Evolutionary conservation across 2,329 filamentous ascomycete genomes (phyloP).

Genomic region (Arthrinium phaeospermum): DNA sequence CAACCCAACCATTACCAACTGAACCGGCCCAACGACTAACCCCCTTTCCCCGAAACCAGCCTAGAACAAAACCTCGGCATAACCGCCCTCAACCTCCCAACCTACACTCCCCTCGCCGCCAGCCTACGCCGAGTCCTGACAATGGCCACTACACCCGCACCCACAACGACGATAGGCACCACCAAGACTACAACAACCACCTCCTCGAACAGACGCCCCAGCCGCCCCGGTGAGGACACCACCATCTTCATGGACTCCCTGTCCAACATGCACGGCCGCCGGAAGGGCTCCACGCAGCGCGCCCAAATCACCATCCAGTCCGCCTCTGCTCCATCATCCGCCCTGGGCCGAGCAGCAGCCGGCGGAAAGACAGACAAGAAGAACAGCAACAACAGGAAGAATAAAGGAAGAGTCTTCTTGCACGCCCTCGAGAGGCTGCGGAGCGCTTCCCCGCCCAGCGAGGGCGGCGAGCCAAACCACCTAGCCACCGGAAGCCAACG

Average conservation of each 20-base stretch:
- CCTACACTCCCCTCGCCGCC: background rate
- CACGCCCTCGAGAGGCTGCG: background rate
- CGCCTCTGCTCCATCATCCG: background rate
- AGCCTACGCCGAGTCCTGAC: background rate
- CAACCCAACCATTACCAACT: background rate
- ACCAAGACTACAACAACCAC: background rate
- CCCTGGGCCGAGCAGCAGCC: background rate
- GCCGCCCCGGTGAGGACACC: background rate
- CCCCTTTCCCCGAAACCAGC: background rate
- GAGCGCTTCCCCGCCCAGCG: background rate
- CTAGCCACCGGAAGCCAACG: background rate
- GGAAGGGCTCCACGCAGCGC: background rate
- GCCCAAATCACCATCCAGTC: background rate
- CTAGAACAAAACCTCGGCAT: slow-evolving; percentile 19
- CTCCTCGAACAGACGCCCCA: background rate
- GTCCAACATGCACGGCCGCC: slow-evolving; percentile 15
- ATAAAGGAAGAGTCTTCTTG: background rate
- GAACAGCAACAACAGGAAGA: background rate
- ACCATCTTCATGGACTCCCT: slow-evolving; percentile 4
- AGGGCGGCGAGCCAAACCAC: background rate
- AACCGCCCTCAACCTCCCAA: slow-evolving; percentile 11
- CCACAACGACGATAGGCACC: background rate
- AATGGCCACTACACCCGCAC: background rate
- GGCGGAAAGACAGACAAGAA: background rate
- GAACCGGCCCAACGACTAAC: background rate